These are phyloP conservation scores for Acaromyces ingoldii DNA, from an alignment of 1,284 basidiomycete species.

Conservation along the genomic window DNA sequence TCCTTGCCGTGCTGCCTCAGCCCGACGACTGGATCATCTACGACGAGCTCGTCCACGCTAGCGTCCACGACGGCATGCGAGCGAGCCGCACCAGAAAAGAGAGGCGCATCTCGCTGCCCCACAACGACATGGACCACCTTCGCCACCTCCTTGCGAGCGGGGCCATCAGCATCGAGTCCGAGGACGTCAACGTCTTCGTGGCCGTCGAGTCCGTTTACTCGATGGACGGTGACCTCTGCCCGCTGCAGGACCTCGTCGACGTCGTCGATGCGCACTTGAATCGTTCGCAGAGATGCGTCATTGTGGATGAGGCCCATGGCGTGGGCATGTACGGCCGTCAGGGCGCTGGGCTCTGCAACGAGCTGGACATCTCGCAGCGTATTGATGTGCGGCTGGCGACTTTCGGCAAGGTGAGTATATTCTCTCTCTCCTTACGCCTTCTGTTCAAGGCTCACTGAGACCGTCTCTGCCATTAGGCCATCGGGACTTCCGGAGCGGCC, in stretches of 20 bases:
- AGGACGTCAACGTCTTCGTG: conserved; percentile 53
- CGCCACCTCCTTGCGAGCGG: background rate
- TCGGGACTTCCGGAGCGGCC: conserved; percentile 58
- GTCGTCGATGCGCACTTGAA: conserved; percentile 56
- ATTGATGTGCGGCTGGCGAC: conserved; percentile 40
- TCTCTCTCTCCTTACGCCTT: background rate
- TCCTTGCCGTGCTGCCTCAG: conserved; percentile 79
- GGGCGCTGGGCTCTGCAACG: conserved; percentile 29
- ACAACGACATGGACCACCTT: conserved; percentile 58
- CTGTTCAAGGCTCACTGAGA: background rate
- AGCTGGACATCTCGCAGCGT: conserved; percentile 15
- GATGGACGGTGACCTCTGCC: conserved; percentile 90
- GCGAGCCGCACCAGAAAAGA: conserved; percentile 57
- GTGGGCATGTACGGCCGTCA: conserved; percentile 66
- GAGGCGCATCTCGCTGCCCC: conserved; percentile 60
- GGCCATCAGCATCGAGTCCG: background rate
- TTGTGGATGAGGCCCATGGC: conserved; percentile 75
- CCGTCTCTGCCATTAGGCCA: conserved; percentile 7
- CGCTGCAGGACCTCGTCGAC: conserved; percentile 64
- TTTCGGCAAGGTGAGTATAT: conserved; percentile 32
- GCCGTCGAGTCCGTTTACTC: conserved; percentile 84
- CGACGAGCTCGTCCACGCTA: conserved; percentile 87
- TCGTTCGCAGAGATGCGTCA: conserved; percentile 22
- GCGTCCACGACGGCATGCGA: conserved; percentile 82
- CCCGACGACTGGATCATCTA: conserved; percentile 71